These are phyloP conservation scores for Tuber brumale DNA, from an alignment of 495 filamentous ascomycete genomes.

Conservation along the genomic window DNA sequence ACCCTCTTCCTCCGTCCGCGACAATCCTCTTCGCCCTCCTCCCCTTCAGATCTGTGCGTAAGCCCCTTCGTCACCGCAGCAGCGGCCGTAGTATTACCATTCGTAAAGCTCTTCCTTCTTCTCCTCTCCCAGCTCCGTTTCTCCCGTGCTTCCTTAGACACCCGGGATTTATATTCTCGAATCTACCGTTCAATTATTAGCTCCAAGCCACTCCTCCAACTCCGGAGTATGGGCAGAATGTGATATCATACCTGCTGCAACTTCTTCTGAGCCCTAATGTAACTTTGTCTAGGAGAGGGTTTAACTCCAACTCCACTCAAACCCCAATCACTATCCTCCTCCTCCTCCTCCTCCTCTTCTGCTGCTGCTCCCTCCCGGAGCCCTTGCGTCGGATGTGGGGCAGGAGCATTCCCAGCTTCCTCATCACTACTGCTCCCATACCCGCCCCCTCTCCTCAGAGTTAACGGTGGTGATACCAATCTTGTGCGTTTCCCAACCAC, in stretches of 20 bases:
- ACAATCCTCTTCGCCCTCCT: background rate
- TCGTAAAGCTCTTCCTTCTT: conserved; percentile 41
- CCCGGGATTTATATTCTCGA: conserved; percentile 71
- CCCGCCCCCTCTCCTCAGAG: background rate
- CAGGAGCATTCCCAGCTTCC: background rate
- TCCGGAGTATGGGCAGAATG: background rate
- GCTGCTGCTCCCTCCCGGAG: background rate
- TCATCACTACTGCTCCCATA: background rate
- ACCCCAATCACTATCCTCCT: conserved; percentile 45
- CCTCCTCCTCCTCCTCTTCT: conserved; percentile 33
- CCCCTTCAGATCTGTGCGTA: conserved; percentile 37
- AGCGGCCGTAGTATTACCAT: conserved; percentile 18
- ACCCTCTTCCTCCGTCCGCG: conserved; percentile 36
- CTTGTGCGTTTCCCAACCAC: conserved; percentile 1
- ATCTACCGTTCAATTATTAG: conserved; percentile 42
- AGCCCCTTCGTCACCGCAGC: conserved; percentile 36
- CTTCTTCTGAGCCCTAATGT: conserved; percentile 65
- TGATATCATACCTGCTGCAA: conserved; percentile 57
- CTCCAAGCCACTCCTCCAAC: background rate
- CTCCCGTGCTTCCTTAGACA: conserved; percentile 75
- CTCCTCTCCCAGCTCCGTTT: conserved; percentile 61
- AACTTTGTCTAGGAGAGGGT: conserved; percentile 76
- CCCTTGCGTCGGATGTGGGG: background rate
- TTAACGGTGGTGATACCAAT: conserved; percentile 9
- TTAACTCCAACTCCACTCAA: conserved; percentile 77